Evolutionary conservation across 805 yeast species (phyloP), one percentile per base, ranked within the genome.

Genomic region (Kregervanrija delftensis): DNA sequence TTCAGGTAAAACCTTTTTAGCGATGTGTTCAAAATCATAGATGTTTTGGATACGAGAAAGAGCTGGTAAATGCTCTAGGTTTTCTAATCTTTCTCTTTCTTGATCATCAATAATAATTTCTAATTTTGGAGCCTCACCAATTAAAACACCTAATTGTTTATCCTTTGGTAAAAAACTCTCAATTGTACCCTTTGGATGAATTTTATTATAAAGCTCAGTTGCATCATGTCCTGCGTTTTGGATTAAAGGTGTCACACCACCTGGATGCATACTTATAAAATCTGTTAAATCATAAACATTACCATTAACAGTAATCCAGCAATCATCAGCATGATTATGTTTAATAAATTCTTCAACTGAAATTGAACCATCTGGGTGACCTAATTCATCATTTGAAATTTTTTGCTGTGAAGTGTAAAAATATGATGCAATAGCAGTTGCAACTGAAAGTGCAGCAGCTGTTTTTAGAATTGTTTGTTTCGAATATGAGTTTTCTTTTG

Each of bases 281-380:
- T 76, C 77, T 0, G 91, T 79, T 48, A 88, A 75, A 58, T 88
- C 87, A 59, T 88, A 88, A 5, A 78, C 95, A 50, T 83, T 74
- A n/a, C 82, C 86, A 50, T 86, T 85, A 45, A 88, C 78, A 5
- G 84, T 80, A 14, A 88, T 86, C 96, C 96, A 88, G 64, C 93
- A 80, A 57, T 83, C 86, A 17, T 77, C 73, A 46, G 72, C 71
- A 15, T 63, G 55, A 61, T 74, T 73, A 67, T 83, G 91, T 45
- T 67, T 64, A 12, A 65, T 61, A 31, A 77, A 69, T 59, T 68
- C 73, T 10, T 57, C 58, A 12, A 72, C 64, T 1, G 63, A 33
- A 31, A 67, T 47, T 37, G 8, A 6, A 22, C 28, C 28, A 6
- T 22, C 28, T 8, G 33, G 33, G 4, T 32, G 33, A 32, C 13